phyloP scores from a whole-genome alignment of 2,329 filamentous ascomycete species.

The Fusarium multiceps region DNA sequence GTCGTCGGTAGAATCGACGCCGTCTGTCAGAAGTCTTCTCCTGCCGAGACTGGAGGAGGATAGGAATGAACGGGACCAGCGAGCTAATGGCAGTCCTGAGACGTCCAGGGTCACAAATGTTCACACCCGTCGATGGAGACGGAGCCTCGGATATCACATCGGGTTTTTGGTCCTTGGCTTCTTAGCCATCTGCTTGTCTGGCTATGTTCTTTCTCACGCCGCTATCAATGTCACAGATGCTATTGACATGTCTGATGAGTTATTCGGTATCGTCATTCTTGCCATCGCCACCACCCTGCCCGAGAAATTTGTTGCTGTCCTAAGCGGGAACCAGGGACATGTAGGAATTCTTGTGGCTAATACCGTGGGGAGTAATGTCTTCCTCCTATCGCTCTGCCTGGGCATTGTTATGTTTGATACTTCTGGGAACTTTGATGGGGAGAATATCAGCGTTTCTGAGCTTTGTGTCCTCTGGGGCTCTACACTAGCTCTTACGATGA shows the following conservation, averaged over 20 bases:
- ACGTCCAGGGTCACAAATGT: accelerated
- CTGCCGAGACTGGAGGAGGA: not conserved
- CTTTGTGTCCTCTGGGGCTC: not conserved
- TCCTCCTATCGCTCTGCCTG: not conserved
- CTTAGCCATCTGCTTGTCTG: not conserved
- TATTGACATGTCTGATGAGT: not conserved
- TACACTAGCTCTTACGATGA: not conserved
- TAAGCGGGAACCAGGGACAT: not conserved
- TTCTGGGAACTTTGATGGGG: not conserved
- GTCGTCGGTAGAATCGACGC: accelerated
- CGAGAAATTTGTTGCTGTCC: not conserved
- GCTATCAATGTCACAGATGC: not conserved
- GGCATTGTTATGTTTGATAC: not conserved
- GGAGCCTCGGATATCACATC: not conserved
- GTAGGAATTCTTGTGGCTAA: not conserved
- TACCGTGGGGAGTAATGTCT: not conserved
- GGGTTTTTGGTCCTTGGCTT: not conserved
- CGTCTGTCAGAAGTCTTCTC: not conserved
- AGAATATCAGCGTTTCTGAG: accelerated
- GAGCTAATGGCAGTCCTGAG: not conserved
- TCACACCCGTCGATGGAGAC: accelerated
- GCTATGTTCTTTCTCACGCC: not conserved
- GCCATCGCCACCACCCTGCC: not conserved
- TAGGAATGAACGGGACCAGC: not conserved
- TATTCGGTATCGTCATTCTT: not conserved